phyloP scores from a whole-genome alignment of 176 grass and related monocot species.

The Juncus inflexus region DNA sequence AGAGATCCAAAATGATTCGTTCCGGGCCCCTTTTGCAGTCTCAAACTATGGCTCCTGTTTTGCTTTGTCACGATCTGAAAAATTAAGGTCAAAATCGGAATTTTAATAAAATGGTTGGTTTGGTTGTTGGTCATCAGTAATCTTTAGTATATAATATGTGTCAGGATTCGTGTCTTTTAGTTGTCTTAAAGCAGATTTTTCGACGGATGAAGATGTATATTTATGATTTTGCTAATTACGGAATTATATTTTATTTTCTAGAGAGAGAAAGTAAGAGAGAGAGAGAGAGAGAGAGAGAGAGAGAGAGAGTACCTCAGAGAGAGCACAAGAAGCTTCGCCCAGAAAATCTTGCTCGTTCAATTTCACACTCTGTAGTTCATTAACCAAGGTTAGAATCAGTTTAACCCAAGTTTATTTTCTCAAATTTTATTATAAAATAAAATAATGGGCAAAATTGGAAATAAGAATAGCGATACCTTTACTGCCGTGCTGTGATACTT shows the following conservation, averaged over 20 bases:
- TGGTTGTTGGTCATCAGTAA: too few species aligned
- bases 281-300: constrained; percentile 13
- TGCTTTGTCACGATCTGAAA: constrained; percentile 82
- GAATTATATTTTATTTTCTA: background rate
- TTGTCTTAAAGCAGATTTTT: too few species aligned
- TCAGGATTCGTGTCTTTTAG: too few species aligned
- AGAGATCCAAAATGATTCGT: constrained; percentile 48
- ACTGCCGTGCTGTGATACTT: constrained; percentile 68
- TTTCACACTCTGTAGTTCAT: constrained; percentile 52
- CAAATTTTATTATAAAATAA: constrained; percentile 7
- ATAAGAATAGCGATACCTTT: constrained; percentile 53
- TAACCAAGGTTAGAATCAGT: constrained; percentile 9
- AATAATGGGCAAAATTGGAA: background rate
- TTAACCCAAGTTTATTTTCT: constrained; percentile 1
- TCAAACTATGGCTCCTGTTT: constrained; percentile 51
- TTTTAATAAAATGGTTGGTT: constrained; percentile 3
- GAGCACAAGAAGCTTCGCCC: constrained; percentile 62
- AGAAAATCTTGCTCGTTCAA: constrained; percentile 78
- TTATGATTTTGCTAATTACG: too few species aligned
- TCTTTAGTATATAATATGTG: too few species aligned
- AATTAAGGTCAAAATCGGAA: constrained; percentile 13
- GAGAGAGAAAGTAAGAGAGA: constrained; percentile 3
- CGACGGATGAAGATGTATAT: too few species aligned
- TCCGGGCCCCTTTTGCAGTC: constrained; percentile 39
- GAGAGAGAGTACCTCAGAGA: constrained; percentile 67